phyloP scores from a whole-genome alignment of 148 eudicot species.

The Linanthus parryae region DNA sequence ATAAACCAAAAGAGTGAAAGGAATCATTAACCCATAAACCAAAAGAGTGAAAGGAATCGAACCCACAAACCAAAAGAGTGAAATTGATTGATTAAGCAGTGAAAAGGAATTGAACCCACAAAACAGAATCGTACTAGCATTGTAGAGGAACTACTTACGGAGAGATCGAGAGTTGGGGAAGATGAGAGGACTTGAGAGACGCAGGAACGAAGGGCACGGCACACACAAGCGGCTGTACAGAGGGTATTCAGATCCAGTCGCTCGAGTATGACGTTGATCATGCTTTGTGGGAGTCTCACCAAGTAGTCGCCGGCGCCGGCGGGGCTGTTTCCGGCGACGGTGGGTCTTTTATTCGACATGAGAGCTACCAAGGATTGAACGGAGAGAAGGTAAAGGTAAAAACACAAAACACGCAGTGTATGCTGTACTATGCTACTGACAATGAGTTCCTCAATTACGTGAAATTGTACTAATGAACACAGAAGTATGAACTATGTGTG shows the following conservation, averaged over 20 bases:
- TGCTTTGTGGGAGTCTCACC: conserved; percentile 27
- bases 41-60: too few species aligned
- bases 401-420: too few species aligned
- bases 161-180: conserved; percentile 32
- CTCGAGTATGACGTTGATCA: conserved; percentile 20
- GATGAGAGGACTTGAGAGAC: conserved; percentile 25
- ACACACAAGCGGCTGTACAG: conserved; percentile 32
- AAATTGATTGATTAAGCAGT: too few species aligned
- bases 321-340: not conserved
- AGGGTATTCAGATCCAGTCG: conserved; percentile 28
- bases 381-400: not conserved
- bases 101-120: too few species aligned
- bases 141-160: conserved; percentile 31
- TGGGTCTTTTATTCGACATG: not conserved
- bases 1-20: too few species aligned
- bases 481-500: too few species aligned
- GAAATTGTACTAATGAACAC: too few species aligned
- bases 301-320: not conserved
- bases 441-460: too few species aligned
- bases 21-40: too few species aligned
- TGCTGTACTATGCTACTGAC: too few species aligned
- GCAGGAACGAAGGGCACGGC: conserved; percentile 17
- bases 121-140: too few species aligned
- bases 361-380: not conserved
- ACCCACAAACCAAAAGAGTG: too few species aligned